These are phyloP conservation scores for Trichophyton verrucosum DNA, from an alignment of 2,329 filamentous ascomycete genomes.

Conservation along the genomic window DNA sequence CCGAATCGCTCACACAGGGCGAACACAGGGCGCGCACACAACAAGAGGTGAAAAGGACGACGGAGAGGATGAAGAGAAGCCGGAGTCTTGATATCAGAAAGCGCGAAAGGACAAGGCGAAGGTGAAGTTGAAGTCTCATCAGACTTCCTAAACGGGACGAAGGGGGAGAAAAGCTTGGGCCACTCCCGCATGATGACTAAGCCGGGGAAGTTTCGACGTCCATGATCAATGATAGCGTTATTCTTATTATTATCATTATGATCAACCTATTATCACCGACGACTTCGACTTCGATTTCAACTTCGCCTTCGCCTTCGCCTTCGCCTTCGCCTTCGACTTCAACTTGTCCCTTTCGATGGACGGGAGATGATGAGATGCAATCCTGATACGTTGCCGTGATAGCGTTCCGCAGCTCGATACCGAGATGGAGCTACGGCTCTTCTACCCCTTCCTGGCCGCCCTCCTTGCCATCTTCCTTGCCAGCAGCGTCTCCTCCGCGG, in stretches of 20 bases:
- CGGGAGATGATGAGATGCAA: not conserved
- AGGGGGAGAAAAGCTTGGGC: not conserved
- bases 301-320: too few species aligned
- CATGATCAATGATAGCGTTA: not conserved
- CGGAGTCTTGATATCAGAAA: not conserved
- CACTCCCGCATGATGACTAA: not conserved
- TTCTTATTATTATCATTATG: not conserved
- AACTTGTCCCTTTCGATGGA: not conserved
- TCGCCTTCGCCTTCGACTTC: not conserved
- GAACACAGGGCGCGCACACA: not conserved
- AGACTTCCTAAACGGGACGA: not conserved
- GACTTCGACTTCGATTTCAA: not conserved
- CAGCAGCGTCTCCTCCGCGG: constrained; percentile 17
- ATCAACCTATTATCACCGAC: too few species aligned
- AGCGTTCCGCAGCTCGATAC: not conserved
- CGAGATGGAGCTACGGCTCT: not conserved
- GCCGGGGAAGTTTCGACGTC: not conserved
- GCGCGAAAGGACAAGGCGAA: not conserved
- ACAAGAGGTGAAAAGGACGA: not conserved
- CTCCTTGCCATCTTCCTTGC: constrained; percentile 13
- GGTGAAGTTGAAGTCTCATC: not conserved
- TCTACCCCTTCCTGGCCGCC: not conserved
- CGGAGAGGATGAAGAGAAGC: not conserved
- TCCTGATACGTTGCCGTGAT: not conserved
- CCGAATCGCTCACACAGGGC: not conserved